Percentiles rank a stretch among this genome's conserved stretches.
These are phyloP conservation scores for Gnomoniopsis smithogilvyi DNA, from an alignment of 2,329 filamentous ascomycete species.

Conservation along the genomic window DNA sequence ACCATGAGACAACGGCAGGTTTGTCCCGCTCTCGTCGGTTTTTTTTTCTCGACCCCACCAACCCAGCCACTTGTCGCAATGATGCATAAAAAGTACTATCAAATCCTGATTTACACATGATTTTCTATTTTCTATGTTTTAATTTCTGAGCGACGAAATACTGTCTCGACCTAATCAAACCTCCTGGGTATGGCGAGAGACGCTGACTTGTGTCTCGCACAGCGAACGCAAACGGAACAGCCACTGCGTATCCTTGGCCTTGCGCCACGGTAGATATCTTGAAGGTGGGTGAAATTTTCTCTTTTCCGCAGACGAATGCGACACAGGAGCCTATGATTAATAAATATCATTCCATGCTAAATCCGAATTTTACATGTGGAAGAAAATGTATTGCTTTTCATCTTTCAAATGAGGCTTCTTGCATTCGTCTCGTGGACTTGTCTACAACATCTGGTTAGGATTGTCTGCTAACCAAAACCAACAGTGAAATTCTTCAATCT, in stretches of 20 bases:
- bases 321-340: slow-evolving; percentile 58
- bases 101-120: slow-evolving; percentile 37
- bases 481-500: slow-evolving; percentile 19
- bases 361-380: slow-evolving; percentile 66
- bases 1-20: slow-evolving; percentile 14
- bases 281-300: slow-evolving; percentile 25
- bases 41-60: not conserved
- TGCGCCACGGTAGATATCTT: not conserved
- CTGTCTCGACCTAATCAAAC: not conserved
- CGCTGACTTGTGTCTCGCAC: slow-evolving; percentile 4
- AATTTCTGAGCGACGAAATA: slow-evolving; percentile 19
- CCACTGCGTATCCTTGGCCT: not conserved
- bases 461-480: slow-evolving; percentile 19
- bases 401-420: slow-evolving; percentile 70
- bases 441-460: slow-evolving; percentile 21
- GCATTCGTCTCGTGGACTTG: slow-evolving; percentile 26
- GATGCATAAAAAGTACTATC: slow-evolving; percentile 42
- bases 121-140: slow-evolving; percentile 24
- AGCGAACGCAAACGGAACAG: not conserved
- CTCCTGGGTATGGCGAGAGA: not conserved
- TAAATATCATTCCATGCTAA: slow-evolving; percentile 72
- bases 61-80: slow-evolving; percentile 25
- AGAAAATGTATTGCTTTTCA: slow-evolving; percentile 71
- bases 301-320: slow-evolving; percentile 15
- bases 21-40: slow-evolving; percentile 14